A percentile compares a stretch with the other conserved stretches of the same genome.
Conservation (phyloP, 1,284 basidiomycete species). For the Sporisorium scitamineum region DNA sequence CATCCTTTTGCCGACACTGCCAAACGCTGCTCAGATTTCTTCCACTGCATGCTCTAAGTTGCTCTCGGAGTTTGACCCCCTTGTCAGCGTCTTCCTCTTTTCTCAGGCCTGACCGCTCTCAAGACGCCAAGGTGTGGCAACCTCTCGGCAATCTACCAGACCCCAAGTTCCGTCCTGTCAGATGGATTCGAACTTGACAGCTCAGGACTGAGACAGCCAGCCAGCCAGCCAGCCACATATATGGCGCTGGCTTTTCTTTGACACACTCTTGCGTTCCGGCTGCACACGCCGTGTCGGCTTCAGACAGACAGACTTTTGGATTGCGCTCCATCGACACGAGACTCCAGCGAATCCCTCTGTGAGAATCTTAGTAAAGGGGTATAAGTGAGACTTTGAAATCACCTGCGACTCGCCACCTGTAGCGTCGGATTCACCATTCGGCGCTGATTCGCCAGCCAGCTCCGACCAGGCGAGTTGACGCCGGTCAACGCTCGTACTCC, state of each 20-base stretch:
- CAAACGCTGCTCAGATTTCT: not conserved
- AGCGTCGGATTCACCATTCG: constrained; percentile 37
- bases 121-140: constrained; percentile 4
- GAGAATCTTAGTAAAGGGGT: not conserved
- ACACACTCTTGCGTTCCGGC: not conserved
- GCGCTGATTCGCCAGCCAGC: constrained; percentile 39
- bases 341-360: not conserved
- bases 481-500: constrained; percentile 39
- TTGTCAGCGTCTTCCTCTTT: not conserved
- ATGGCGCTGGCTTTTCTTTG: not conserved
- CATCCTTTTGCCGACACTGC: constrained; percentile 4
- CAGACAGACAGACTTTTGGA: not conserved
- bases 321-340: not conserved
- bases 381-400: not conserved
- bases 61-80: not conserved
- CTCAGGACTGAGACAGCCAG: not conserved
- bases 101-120: not conserved
- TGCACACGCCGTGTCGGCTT: not conserved
- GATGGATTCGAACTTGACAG: not conserved
- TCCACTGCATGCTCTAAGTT: not conserved
- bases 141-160: not conserved
- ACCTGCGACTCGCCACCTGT: constrained; percentile 34
- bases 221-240: not conserved
- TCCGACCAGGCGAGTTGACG: constrained; percentile 30
- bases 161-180: not conserved